Base-by-base conservation (phyloP, 225 moss, liverwort and hornwort genomes). In the Anthoceros angustus region DNA sequence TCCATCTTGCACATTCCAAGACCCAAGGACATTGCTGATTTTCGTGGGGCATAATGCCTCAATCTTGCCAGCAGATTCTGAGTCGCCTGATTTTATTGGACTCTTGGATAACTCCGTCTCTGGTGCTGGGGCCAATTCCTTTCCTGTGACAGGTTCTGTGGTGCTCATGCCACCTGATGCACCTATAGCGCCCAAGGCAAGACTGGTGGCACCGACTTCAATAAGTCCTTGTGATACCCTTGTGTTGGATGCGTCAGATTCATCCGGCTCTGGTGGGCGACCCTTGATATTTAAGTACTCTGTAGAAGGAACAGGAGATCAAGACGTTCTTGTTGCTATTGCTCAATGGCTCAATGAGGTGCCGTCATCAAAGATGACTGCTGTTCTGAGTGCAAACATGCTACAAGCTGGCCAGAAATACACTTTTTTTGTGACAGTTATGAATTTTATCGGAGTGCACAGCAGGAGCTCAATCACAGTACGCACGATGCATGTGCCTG, bases 31-130 rank as follows among this genome's bases (percentile, higher is more conserved):
- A 2, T 73, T 85, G 79, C 68, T 72, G 20, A 80, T 82, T 43
- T 79, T 80, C 23, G 41, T 85, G 1, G 82, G 85, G 49, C 81
- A 79, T 23, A 72, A 76, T 25, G 85, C 85, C 4, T 78, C 80
- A 12, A 74, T 85, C 2, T 69, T 77, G 79, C 70, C 80, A 0
- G 64, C 72, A 0, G 77, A 82, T 62, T 74, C 69, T 0, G 62
- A 72, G 0, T 0, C 65, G 0, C 77, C 75, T 0, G 82, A 85
- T 42, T 72, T 64, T 0, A 40, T 85, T 0, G 70, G 65, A 0
- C 5, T 85, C 2, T 12, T 55, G n/a, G n/a, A 71, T 0, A 74
- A 77, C 8, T 77, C 72, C 25, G 64, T 85, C 0, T 85, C 67
- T 49, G 78, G 77, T 16, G 64, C 75, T 0, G 73, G 63, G 0